Evolutionary conservation across 2,329 filamentous ascomycete species (phyloP).

Genomic region (Fusarium cyanostomum): DNA sequence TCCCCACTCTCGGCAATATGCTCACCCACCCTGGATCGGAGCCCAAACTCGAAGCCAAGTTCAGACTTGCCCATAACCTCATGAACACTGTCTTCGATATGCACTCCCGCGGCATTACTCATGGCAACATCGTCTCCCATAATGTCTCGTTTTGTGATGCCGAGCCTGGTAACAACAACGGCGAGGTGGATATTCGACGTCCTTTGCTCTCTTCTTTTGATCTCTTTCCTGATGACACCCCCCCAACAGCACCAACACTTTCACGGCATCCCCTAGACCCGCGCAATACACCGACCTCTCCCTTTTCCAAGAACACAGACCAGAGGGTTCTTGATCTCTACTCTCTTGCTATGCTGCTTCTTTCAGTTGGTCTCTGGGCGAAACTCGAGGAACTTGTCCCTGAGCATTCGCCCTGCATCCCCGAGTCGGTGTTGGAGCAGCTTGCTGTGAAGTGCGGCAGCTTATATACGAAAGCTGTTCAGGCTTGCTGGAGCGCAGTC

Average conservation of each 20-base stretch:
- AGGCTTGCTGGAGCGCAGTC: slow-evolving; percentile 75
- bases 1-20: slow-evolving; percentile 65
- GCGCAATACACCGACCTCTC: slow-evolving; percentile 58
- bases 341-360: slow-evolving; percentile 75
- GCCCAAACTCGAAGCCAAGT: slow-evolving; percentile 78
- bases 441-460: slow-evolving; percentile 76
- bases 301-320: slow-evolving; percentile 60
- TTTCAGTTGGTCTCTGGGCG: slow-evolving; percentile 81
- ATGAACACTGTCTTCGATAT: slow-evolving; percentile 78
- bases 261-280: slow-evolving; percentile 73
- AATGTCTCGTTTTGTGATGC: slow-evolving; percentile 73
- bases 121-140: slow-evolving; percentile 74
- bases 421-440: slow-evolving; percentile 69
- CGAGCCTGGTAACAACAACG: slow-evolving; percentile 53
- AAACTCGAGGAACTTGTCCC: slow-evolving; percentile 66
- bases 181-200: slow-evolving; percentile 69
- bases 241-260: slow-evolving; percentile 38
- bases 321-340: slow-evolving; percentile 74
- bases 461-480: slow-evolving; percentile 78
- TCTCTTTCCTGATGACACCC: slow-evolving; percentile 61
- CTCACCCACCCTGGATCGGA: slow-evolving; percentile 63
- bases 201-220: slow-evolving; percentile 80
- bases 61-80: slow-evolving; percentile 77
- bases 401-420: slow-evolving; percentile 59
- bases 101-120: slow-evolving; percentile 73